phyloP scores from a whole-genome alignment of 257 asterid genomes.

The Nicotiana knightiana region DNA sequence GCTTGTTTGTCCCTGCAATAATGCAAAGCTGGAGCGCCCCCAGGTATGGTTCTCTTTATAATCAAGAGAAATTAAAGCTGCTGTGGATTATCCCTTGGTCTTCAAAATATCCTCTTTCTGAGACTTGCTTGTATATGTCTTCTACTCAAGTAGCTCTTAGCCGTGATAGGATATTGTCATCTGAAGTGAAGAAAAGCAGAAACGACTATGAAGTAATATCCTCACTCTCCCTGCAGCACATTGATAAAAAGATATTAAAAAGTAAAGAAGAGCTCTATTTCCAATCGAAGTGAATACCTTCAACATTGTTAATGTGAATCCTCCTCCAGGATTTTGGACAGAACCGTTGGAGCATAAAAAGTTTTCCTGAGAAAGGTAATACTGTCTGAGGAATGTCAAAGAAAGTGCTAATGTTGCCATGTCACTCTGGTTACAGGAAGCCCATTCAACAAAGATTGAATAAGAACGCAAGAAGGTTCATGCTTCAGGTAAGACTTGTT shows the following conservation, averaged over 20 bases:
- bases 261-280: background rate
- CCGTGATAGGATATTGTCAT: background rate
- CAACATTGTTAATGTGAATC: background rate
- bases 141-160: background rate
- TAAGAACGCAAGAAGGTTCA: background rate
- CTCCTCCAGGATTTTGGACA: background rate
- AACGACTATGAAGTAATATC: background rate
- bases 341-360: background rate
- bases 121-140: background rate
- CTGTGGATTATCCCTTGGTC: conserved; percentile 4
- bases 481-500: background rate
- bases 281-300: background rate
- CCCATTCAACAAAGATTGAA: background rate
- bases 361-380: background rate
- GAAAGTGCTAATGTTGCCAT: background rate
- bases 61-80: conserved; percentile 25
- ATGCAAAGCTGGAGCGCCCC: conserved; percentile 38
- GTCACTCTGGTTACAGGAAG: background rate
- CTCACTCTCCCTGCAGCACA: background rate
- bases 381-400: background rate
- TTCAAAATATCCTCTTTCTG: background rate
- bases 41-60: conserved; percentile 42
- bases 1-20: conserved; percentile 42
- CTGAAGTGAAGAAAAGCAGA: background rate
- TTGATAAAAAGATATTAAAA: background rate